phyloP scores from a whole-genome alignment of 2,329 filamentous ascomycete genomes.

The Beauveria rudraprayagi region DNA sequence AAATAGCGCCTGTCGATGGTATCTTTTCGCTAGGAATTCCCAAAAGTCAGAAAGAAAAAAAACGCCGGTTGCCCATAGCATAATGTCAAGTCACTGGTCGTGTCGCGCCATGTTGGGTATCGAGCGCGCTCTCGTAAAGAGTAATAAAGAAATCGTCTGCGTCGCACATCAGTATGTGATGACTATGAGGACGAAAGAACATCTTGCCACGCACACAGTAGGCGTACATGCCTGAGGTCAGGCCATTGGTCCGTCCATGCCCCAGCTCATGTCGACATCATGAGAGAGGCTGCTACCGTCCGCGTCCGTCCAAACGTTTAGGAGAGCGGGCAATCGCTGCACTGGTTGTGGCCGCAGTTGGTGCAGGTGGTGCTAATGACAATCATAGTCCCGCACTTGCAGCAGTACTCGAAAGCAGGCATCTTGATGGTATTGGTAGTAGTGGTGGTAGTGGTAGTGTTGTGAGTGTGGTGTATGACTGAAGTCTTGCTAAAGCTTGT shows the following conservation, averaged over 20 bases:
- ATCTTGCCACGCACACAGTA: conserved; percentile 8
- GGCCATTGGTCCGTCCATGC: neutral
- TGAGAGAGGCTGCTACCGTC: neutral
- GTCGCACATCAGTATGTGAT: neutral
- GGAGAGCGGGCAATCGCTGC: conserved; percentile 34
- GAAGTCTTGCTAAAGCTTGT: neutral
- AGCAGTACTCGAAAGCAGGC: conserved; percentile 45
- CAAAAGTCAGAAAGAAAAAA: neutral
- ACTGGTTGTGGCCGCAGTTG: conserved; percentile 43
- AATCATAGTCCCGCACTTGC: conserved; percentile 47
- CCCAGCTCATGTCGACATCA: conserved; percentile 5
- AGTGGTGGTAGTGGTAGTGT: conserved; percentile 13
- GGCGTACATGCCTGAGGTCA: conserved; percentile 8
- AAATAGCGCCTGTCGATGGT: conserved; percentile 8
- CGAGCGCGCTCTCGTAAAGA: conserved; percentile 3
- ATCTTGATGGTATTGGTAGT: conserved; percentile 21
- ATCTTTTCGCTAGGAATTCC: conserved; percentile 10
- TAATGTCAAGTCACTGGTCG: conserved; percentile 7
- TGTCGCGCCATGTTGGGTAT: conserved; percentile 3
- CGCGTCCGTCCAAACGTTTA: conserved; percentile 15
- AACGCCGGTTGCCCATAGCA: conserved; percentile 5
- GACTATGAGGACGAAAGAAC: neutral
- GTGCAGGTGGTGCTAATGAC: conserved; percentile 48
- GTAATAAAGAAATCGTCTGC: neutral
- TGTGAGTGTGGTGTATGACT: neutral